phyloP scores from a whole-genome alignment of 2,329 filamentous ascomycete genomes.

The Cordyceps fumosorosea region DNA sequence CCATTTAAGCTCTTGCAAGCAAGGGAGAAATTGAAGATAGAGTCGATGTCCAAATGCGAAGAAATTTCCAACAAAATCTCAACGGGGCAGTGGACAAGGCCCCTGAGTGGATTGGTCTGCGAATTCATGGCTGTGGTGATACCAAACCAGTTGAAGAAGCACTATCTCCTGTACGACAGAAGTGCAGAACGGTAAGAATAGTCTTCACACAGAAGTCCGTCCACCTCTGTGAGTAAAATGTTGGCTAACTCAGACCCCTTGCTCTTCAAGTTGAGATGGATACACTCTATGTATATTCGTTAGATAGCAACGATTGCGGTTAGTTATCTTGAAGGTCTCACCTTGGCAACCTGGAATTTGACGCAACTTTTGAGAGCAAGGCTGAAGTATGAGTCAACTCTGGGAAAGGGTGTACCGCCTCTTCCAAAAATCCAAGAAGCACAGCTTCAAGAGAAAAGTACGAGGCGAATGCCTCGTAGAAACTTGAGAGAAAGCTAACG shows the following conservation, averaged over 20 bases:
- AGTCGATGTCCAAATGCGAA: conserved; percentile 35
- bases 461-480: neutral
- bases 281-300: neutral
- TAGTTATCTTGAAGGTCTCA: neutral
- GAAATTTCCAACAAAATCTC: conserved; percentile 45
- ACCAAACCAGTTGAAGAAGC: neutral
- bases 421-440: neutral
- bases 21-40: conserved; percentile 33
- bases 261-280: neutral
- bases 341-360: neutral
- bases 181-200: neutral
- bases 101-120: neutral
- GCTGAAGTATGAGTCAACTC: conserved; percentile 3
- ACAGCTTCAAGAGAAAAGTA: neutral
- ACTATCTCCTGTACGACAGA: neutral
- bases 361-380: neutral
- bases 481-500: neutral
- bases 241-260: too few relatives aligned
- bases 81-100: conserved; percentile 31
- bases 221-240: neutral
- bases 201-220: neutral
- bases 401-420: neutral
- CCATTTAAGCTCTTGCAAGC: conserved; percentile 31
- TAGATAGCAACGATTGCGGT: neutral
- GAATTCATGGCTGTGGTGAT: neutral